phyloP scores from a whole-genome alignment of 2,329 filamentous ascomycete genomes.

The Apiospora pterosperma region DNA sequence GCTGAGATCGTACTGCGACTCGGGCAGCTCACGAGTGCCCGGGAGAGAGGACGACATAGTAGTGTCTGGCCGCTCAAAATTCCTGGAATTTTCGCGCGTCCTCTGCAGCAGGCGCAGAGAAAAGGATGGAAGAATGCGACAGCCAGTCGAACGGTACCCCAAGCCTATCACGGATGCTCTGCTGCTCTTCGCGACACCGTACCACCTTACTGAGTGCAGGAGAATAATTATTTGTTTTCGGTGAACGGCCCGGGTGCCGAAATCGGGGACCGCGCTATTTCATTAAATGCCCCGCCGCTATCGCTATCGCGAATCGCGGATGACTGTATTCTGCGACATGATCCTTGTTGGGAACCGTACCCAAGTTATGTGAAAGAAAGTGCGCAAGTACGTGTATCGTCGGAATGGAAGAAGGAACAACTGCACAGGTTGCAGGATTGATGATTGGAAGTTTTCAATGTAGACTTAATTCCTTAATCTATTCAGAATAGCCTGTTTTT shows the following conservation, averaged over 20 bases:
- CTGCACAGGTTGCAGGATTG: neutral
- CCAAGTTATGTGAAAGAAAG: neutral
- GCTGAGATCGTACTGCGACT: conserved; percentile 85
- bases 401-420: neutral
- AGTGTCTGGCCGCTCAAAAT: neutral
- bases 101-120: neutral
- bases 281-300: neutral
- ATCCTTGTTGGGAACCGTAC: neutral
- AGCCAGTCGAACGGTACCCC: neutral
- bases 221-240: neutral
- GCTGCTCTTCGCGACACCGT: neutral
- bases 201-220: neutral
- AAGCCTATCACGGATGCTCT: neutral
- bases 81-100: neutral
- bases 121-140: neutral
- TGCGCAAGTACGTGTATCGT: neutral
- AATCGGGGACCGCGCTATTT: neutral
- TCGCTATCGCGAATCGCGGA: neutral
- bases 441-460: neutral
- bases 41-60: conserved; percentile 64
- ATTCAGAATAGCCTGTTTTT: neutral
- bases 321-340: neutral
- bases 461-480: neutral
- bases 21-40: conserved; percentile 75
- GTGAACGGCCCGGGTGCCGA: neutral